Percentiles rank a stretch among this genome's conserved stretches.
These are phyloP conservation scores for Eimeria zaria DNA, from an alignment of 169 alveolate genomes.

Conservation along the genomic window DNA sequence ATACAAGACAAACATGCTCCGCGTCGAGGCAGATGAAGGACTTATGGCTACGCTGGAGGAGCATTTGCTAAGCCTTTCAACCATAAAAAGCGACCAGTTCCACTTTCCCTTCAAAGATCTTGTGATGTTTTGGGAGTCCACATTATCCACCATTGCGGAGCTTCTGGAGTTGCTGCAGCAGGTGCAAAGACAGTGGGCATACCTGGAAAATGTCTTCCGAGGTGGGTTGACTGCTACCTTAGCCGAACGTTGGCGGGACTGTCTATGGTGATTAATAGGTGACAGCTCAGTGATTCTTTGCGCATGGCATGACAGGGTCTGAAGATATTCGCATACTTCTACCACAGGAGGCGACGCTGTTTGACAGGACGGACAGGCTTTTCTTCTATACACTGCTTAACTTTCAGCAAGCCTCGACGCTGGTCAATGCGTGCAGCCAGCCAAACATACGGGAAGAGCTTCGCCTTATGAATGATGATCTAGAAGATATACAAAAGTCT, in stretches of 20 bases:
- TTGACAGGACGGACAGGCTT: slow-evolving; percentile 80
- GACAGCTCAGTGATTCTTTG: slow-evolving; percentile 92
- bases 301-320: slow-evolving; percentile 81
- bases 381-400: slow-evolving; percentile 59
- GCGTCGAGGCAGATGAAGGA: slow-evolving; percentile 83
- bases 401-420: slow-evolving; percentile 76
- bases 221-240: slow-evolving; percentile 89
- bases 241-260: slow-evolving; percentile 97
- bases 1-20: slow-evolving; percentile 82
- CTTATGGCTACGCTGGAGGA: slow-evolving; percentile 86
- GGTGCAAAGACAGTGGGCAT: slow-evolving; percentile 89
- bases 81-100: slow-evolving; percentile 87
- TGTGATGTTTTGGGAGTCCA: slow-evolving; percentile 87
- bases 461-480: slow-evolving; percentile 78
- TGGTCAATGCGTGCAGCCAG: slow-evolving; percentile 77
- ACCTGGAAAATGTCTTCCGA: slow-evolving; percentile 88
- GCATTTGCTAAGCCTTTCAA: slow-evolving; percentile 87
- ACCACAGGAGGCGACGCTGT: slow-evolving; percentile 87
- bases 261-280: slow-evolving; percentile 96
- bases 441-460: slow-evolving; percentile 75
- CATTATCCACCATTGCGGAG: slow-evolving; percentile 88
- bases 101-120: slow-evolving; percentile 88
- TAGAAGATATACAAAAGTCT: slow-evolving; percentile 96
- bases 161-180: slow-evolving; percentile 85
- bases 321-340: slow-evolving; percentile 89